phyloP scores from a whole-genome alignment of 2,329 filamentous ascomycete species.

The Hypoxylon sp. region DNA sequence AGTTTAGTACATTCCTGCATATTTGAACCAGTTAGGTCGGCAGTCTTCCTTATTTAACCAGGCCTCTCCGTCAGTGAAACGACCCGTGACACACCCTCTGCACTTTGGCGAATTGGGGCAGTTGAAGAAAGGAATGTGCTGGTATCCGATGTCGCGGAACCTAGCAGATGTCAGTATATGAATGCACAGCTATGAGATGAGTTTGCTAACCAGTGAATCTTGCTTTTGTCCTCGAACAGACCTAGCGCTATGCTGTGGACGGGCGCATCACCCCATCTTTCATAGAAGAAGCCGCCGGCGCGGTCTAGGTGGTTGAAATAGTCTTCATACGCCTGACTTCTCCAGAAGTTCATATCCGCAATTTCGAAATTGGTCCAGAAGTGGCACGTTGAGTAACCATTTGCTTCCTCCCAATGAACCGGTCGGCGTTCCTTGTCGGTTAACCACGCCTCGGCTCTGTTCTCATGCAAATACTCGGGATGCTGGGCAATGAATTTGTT shows the following conservation, averaged over 20 bases:
- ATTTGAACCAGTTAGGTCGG: slow-evolving; percentile 97
- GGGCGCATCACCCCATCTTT: slow-evolving; percentile 97
- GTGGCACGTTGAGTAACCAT: slow-evolving; percentile 97
- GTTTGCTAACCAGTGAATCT: slow-evolving; percentile 85
- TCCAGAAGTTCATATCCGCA: slow-evolving; percentile 91
- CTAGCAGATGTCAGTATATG: slow-evolving; percentile 59
- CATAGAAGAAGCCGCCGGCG: slow-evolving; percentile 97
- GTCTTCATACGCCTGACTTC: slow-evolving; percentile 89
- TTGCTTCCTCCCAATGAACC: slow-evolving; percentile 81
- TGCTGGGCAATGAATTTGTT: slow-evolving; percentile 89
- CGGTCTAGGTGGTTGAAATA: slow-evolving; percentile 97
- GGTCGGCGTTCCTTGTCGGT: slow-evolving; percentile 82
- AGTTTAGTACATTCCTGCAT: slow-evolving; percentile 79
- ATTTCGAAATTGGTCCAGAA: slow-evolving; percentile 99
- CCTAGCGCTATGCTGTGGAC: slow-evolving; percentile 95
- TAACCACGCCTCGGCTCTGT: slow-evolving; percentile 90
- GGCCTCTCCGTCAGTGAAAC: slow-evolving; percentile 88
- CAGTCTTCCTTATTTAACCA: slow-evolving; percentile 94
- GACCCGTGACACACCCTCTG: slow-evolving; percentile 84
- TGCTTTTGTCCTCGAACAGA: slow-evolving; percentile 89
- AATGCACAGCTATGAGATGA: not conserved
- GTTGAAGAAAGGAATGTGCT: slow-evolving; percentile 98
- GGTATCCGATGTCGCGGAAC: slow-evolving; percentile 99
- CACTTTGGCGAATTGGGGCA: slow-evolving; percentile 98
- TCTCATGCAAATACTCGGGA: slow-evolving; percentile 81